A percentile compares a stretch with the other conserved stretches of the same genome.
These are phyloP conservation scores for Tremella fuciformis DNA, from an alignment of 768 basidiomycete species.

Conservation along the genomic window DNA sequence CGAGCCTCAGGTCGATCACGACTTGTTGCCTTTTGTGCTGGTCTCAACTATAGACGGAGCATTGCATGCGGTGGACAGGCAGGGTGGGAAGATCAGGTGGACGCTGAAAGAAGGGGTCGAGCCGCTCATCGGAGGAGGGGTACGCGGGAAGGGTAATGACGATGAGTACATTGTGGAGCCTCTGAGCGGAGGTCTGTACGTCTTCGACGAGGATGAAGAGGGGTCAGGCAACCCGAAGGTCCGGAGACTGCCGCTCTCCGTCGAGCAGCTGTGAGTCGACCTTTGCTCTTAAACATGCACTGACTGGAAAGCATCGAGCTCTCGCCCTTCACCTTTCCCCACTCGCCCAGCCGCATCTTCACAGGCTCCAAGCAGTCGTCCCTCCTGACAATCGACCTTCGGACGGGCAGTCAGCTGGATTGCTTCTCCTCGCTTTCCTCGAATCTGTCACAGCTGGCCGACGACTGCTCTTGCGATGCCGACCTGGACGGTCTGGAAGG, in stretches of 20 bases:
- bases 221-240: constrained; percentile 53
- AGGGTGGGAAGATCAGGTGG: constrained; percentile 79
- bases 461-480: constrained; percentile 38
- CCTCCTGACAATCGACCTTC: constrained; percentile 54
- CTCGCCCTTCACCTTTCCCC: constrained; percentile 75
- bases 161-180: constrained; percentile 88
- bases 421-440: constrained; percentile 36
- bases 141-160: constrained; percentile 56
- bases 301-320: constrained; percentile 63
- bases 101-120: constrained; percentile 66
- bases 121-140: constrained; percentile 29
- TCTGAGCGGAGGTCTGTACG: constrained; percentile 87
- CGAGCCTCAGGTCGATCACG: constrained; percentile 55
- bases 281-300: not conserved
- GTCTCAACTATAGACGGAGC: constrained; percentile 91
- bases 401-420: constrained; percentile 49
- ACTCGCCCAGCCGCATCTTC: constrained; percentile 69
- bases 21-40: constrained; percentile 77
- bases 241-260: constrained; percentile 83
- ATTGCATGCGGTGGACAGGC: constrained; percentile 87
- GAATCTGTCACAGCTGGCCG: constrained; percentile 34
- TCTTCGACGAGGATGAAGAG: constrained; percentile 57
- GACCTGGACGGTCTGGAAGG: constrained; percentile 62
- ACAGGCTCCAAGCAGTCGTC: constrained; percentile 89
- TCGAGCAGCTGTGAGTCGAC: constrained; percentile 66